Evolutionary conservation across 176 grass and related monocot genomes (phyloP).

Genomic region (Aegilops tauschii): DNA sequence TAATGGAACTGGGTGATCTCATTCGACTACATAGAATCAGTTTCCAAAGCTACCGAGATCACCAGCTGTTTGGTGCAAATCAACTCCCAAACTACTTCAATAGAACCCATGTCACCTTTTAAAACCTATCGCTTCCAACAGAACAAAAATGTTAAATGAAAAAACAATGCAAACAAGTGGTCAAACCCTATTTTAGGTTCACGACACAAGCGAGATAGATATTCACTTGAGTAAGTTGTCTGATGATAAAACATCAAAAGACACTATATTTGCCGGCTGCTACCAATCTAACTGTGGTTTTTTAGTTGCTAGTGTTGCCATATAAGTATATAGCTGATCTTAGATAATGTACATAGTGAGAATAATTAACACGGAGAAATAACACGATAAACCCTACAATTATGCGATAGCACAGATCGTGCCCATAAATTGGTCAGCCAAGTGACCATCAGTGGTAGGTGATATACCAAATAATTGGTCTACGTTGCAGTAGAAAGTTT

Average conservation of each 20-base stretch:
- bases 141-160: background rate
- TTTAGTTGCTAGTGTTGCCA: background rate
- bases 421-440: background rate
- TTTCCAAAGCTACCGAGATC: background rate
- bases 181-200: background rate
- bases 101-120: background rate
- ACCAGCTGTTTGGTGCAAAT: background rate
- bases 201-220: background rate
- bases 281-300: background rate
- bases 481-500: background rate
- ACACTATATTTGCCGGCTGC: background rate
- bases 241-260: background rate
- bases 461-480: conserved; percentile 17
- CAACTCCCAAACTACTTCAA: background rate
- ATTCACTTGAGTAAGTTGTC: background rate
- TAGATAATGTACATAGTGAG: background rate
- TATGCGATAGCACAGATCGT: background rate
- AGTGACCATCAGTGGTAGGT: background rate
- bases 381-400: background rate
- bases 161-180: background rate
- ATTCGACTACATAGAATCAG: too few relatives aligned
- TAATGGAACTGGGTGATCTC: too few relatives aligned
- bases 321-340: background rate
- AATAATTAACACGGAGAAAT: background rate
- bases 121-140: background rate